Base-by-base conservation (phyloP, 306 rosid species). In the Ochetophila trinervis region DNA sequence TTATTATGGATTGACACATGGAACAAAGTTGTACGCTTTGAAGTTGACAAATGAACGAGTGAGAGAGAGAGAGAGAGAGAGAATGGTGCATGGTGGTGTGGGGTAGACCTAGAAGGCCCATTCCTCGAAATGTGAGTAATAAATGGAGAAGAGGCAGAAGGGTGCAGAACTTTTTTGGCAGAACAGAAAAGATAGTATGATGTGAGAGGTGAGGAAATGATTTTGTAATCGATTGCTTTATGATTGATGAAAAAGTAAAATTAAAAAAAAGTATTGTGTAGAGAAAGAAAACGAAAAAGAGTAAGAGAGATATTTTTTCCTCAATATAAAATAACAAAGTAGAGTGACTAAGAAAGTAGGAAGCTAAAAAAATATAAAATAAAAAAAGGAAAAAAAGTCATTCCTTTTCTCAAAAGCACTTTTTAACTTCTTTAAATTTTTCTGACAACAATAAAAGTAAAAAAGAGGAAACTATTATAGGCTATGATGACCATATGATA, bases 141-240 rank as follows among this genome's bases (percentile, higher is more conserved):
- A 82, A 90, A 85, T 83, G 87, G 61, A 51, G 45, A 64, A 65
- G 65, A 73, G 74, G 80, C 90, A 82, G 82, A 79, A 67, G 80
- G 65, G 68, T 50, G 72, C 85, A 84, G 80, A 55, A 75, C 79
- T 79, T 62, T n/a, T 85, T 79, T 70, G 90, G 87, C 87, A 74
- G 80, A 73, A 75, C 66, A 79, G 83, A 79, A 81, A 81, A 79
- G 81, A 62, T 60, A 70, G 75, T 47, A 15, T 80, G 91, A 84
- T 85, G 85, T 84, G 90, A 84, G 75, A 71, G 85, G 81, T 75
- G 71, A 83, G 75, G 77, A 91, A 84, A 90, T 91, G 83, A 91
- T 87, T 91, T 88, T 91, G 95, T 91, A 86, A 91, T 91, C 95
- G 88, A 91, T 87, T 86, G 90, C 92, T 91, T 82, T 88, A 91